Evolutionary conservation across 768 basidiomycete species (phyloP).

Genomic region (Suillus ampliporus): DNA sequence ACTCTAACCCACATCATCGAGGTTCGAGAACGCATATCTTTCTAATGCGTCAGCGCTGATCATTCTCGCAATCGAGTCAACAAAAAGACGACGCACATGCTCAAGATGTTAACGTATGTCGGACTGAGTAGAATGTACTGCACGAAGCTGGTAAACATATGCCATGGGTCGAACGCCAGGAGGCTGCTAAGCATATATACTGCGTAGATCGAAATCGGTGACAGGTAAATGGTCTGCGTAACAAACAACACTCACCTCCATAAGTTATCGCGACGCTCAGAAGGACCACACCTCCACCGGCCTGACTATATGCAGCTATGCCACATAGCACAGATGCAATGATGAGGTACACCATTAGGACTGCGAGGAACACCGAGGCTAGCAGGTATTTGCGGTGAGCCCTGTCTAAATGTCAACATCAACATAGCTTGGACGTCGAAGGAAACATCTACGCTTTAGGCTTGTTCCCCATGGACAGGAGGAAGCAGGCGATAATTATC

Average conservation of each 20-base stretch:
- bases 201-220: slow-evolving; percentile 29
- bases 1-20: slow-evolving; percentile 67
- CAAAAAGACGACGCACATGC: slow-evolving; percentile 58
- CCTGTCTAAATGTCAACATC: slow-evolving; percentile 19
- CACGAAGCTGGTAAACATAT: slow-evolving; percentile 89
- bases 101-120: slow-evolving; percentile 76
- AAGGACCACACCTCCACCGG: slow-evolving; percentile 74
- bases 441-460: slow-evolving; percentile 68
- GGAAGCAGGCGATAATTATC: slow-evolving; percentile 85
- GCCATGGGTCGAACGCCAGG: slow-evolving; percentile 94
- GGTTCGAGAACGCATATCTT: slow-evolving; percentile 85
- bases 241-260: slow-evolving; percentile 56
- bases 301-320: slow-evolving; percentile 69
- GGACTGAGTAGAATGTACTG: slow-evolving; percentile 90
- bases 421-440: not conserved
- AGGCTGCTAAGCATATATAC: slow-evolving; percentile 80
- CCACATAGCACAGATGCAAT: slow-evolving; percentile 84
- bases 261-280: slow-evolving; percentile 88
- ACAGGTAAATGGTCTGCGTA: not conserved
- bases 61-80: slow-evolving; percentile 16
- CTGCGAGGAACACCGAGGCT: slow-evolving; percentile 72
- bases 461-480: slow-evolving; percentile 96
- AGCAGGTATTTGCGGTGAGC: slow-evolving; percentile 74
- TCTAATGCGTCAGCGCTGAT: slow-evolving; percentile 30
- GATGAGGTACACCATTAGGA: slow-evolving; percentile 85